phyloP scores from a whole-genome alignment of 2,329 filamentous ascomycete genomes.

The Shiraia bambusicola region DNA sequence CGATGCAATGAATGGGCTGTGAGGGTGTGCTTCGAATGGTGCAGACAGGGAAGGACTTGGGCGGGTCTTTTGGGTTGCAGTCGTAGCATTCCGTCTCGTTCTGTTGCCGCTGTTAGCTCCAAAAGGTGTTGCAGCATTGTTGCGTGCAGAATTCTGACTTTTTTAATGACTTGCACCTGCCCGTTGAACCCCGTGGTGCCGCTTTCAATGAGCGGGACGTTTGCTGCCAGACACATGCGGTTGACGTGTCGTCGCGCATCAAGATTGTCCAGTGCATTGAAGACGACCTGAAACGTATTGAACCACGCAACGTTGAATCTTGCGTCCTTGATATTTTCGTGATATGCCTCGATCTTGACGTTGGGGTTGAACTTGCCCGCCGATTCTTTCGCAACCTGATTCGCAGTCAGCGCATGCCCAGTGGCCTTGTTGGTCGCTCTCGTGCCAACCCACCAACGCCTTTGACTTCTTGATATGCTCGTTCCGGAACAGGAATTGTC shows the following conservation, averaged over 20 bases:
- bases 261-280: constrained; percentile 96
- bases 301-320: constrained; percentile 91
- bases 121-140: neutral
- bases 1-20: constrained; percentile 97
- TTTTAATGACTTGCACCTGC: constrained; percentile 95
- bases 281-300: constrained; percentile 76
- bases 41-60: constrained; percentile 93
- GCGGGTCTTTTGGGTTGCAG: constrained; percentile 83
- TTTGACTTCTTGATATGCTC: constrained; percentile 99
- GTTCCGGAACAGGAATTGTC: constrained; percentile 93
- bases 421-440: neutral
- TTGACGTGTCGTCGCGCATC: constrained; percentile 94
- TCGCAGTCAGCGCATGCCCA: constrained; percentile 20
- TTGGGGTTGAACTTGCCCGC: constrained; percentile 87
- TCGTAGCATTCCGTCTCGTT: constrained; percentile 94
- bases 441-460: constrained; percentile 65
- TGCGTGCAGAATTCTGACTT: constrained; percentile 46
- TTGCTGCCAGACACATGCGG: constrained; percentile 90
- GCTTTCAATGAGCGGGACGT: constrained; percentile 90
- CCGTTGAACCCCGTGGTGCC: constrained; percentile 97
- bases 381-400: constrained; percentile 85
- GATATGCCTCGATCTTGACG: constrained; percentile 82
- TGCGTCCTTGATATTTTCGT: constrained; percentile 90
- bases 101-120: constrained; percentile 34
- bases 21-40: constrained; percentile 95